Evolutionary conservation across 805 yeast species (phyloP), one percentile per base, ranked within the genome.

Genomic region (Myxozyma neotropica): DNA sequence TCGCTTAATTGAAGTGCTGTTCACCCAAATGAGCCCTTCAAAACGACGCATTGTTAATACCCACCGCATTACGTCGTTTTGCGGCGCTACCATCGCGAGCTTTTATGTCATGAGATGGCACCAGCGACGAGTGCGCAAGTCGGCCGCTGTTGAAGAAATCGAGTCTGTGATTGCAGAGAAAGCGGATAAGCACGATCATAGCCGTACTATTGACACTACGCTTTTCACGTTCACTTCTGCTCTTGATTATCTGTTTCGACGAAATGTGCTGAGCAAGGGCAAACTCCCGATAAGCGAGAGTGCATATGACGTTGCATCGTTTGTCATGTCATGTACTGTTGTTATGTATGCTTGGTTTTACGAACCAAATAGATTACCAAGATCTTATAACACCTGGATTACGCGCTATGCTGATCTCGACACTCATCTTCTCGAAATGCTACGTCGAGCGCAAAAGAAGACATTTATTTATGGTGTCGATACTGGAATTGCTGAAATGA

Each of bases 361-460:
- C 54, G 58, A 70, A 53, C 82, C 81, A 2, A 71, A 73, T 8
- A 62, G 68, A 27, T 70, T 80, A 39, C 80, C 81, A n/a, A 77
- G 75, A 4, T 74, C 80, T 5, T 80, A 80, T 64, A 68, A 73
- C 27, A 70, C 71, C 52, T 80, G 83, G 83, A 80, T 80, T 64
- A 78, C 83, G 2, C 73, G 74, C 44, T 81, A 81, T 19, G 82
- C 83, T 6, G 72, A 75, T 55, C 77, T 79, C 79, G 82, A 80
- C 61, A 68, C 68, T 26, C 80, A 74, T 39, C 61, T 80, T 12
- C 68, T 77, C 2, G 66, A 67, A 15, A 71, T 72, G 2, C 71
- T 80, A 39, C 68, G 72, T 33, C 59, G 65, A 4, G 46, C 80
- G n/a, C 73, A 74, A 31, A 58, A 68, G 3, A 73, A 73, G 3